A percentile compares a stretch with the other conserved stretches of the same genome.
phyloP scores from a whole-genome alignment of 2,329 filamentous ascomycete genomes.

The Colletotrichum sojae region DNA sequence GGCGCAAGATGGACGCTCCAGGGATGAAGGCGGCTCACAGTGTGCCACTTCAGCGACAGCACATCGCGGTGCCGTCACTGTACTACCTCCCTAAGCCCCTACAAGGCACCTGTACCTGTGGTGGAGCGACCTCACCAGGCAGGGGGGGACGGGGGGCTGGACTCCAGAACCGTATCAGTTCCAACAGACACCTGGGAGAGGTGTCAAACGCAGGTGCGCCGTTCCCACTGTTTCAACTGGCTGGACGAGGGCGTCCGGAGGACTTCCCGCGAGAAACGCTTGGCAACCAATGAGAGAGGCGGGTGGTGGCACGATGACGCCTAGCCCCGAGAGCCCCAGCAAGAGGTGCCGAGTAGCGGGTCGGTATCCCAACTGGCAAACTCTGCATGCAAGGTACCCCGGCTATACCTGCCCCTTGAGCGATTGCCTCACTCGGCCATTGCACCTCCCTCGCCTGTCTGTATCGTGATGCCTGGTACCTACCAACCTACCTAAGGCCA shows the following conservation, averaged over 20 bases:
- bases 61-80: slow-evolving; percentile 28
- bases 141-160: slow-evolving; percentile 11
- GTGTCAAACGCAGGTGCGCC: slow-evolving; percentile 6
- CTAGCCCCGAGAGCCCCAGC: slow-evolving; percentile 3
- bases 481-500: too few species aligned
- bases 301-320: slow-evolving; percentile 33
- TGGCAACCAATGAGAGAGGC: slow-evolving; percentile 21
- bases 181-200: too few species aligned
- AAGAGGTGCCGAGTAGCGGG: slow-evolving; percentile 27
- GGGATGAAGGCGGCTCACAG: slow-evolving; percentile 30
- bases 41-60: slow-evolving; percentile 31
- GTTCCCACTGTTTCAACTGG: not conserved
- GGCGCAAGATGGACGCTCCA: slow-evolving; percentile 18
- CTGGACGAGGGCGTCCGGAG: not conserved
- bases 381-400: slow-evolving; percentile 38
- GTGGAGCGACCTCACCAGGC: not conserved
- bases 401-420: slow-evolving; percentile 25
- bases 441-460: not conserved
- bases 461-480: not conserved
- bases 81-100: slow-evolving; percentile 3
- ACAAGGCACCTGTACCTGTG: not conserved
- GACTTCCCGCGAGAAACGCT: not conserved
- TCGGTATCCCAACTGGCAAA: slow-evolving; percentile 16
- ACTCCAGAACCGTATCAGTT: slow-evolving; percentile 10
- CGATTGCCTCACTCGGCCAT: slow-evolving; percentile 1